Percentiles rank a stretch among this genome's conserved stretches.
Conservation (phyloP, 2,329 filamentous ascomycete species). For the Ophiocordyceps camponoti-floridani region DNA sequence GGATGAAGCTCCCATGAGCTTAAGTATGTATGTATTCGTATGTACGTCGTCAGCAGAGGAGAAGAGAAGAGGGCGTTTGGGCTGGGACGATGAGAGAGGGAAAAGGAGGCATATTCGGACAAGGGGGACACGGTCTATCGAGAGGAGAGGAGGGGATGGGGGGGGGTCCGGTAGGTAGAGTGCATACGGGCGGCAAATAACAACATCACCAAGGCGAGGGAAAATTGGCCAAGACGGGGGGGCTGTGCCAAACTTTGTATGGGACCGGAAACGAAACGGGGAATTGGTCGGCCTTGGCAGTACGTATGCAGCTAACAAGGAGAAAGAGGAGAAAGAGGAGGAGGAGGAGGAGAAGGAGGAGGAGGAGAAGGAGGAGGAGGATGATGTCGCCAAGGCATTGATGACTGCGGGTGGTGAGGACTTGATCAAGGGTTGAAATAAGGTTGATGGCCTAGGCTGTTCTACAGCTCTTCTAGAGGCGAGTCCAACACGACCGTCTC, state of each 20-base stretch:
- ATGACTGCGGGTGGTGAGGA: no score
- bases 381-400: no score
- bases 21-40: no score
- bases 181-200: background rate
- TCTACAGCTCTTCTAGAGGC: background rate
- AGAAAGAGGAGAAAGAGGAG: background rate
- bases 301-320: background rate
- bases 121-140: background rate
- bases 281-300: background rate
- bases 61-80: background rate
- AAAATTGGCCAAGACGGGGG: background rate
- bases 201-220: background rate
- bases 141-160: background rate
- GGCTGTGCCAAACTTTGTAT: background rate
- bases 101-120: background rate
- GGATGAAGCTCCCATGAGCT: no score
- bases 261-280: background rate
- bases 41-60: background rate
- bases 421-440: background rate
- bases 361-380: background rate
- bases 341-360: background rate
- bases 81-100: constrained; percentile 7
- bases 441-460: background rate
- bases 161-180: background rate
- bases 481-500: background rate